phyloP scores from a whole-genome alignment of 179 eudicot species.

The Patellifolia procumbens region DNA sequence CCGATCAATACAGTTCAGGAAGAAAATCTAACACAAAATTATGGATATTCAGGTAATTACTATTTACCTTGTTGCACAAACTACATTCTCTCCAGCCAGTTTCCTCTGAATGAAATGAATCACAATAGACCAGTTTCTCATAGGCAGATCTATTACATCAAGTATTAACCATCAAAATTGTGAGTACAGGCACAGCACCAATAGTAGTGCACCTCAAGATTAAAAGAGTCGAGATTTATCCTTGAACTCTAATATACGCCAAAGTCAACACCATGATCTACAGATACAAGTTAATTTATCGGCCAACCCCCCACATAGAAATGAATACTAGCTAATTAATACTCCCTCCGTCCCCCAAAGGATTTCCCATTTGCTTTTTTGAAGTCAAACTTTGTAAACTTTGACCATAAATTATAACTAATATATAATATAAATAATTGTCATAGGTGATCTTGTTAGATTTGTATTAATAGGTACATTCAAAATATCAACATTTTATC shows the following conservation, averaged over 20 bases:
- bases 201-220: background rate
- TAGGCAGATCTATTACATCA: constrained; percentile 41
- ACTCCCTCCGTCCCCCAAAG: no score
- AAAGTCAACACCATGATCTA: background rate
- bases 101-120: constrained; percentile 46
- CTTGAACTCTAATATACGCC: background rate
- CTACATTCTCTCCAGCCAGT: constrained; percentile 59
- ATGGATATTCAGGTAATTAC: background rate
- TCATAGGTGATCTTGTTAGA: no score
- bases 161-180: background rate
- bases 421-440: no score
- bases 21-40: background rate
- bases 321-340: background rate
- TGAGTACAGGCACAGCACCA: background rate
- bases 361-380: no score
- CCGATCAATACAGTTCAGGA: background rate
- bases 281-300: background rate
- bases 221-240: background rate
- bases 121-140: constrained; percentile 41
- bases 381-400: no score
- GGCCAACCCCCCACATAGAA: background rate
- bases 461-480: no score
- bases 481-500: no score
- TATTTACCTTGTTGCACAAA: constrained; percentile 50
- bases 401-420: no score